phyloP scores from a whole-genome alignment of 352 stramenopile species.

The Stramenopiles sp. region DNA sequence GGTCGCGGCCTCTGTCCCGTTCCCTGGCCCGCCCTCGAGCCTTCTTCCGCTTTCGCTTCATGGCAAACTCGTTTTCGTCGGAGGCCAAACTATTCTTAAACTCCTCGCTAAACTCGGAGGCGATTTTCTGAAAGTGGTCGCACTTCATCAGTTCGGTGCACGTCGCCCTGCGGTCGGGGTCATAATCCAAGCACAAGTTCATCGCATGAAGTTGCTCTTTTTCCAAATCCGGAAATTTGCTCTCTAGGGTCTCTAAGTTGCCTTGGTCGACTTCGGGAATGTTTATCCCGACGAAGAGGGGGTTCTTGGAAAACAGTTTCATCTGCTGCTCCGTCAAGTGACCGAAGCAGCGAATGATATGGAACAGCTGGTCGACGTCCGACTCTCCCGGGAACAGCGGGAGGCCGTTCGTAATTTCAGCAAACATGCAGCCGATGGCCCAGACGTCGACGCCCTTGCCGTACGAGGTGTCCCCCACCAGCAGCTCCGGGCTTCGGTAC shows the following conservation, averaged over 20 bases:
- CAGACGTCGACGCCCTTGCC: constrained; percentile 89
- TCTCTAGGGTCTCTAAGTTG: not conserved
- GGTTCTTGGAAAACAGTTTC: constrained; percentile 53
- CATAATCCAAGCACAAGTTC: not conserved
- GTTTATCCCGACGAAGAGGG: constrained; percentile 39
- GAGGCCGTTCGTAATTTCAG: constrained; percentile 81
- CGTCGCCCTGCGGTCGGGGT: not conserved
- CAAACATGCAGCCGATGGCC: constrained; percentile 83
- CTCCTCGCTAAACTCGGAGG: no score
- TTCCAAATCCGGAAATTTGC: not conserved
- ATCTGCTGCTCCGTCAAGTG: constrained; percentile 43
- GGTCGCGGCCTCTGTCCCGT: no score
- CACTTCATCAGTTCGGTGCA: not conserved
- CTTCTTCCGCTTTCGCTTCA: no score
- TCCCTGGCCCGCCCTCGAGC: no score
- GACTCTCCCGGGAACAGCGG: constrained; percentile 86
- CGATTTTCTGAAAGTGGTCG: not conserved
- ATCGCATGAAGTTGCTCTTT: not conserved
- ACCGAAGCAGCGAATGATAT: constrained; percentile 60
- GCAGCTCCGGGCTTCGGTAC: constrained; percentile 79
- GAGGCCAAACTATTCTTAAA: no score
- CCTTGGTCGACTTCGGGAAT: not conserved
- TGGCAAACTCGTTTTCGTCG: no score
- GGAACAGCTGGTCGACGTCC: constrained; percentile 79
- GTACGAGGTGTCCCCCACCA: constrained; percentile 75